Evolutionary conservation across 2,329 filamentous ascomycete genomes (phyloP).

Genomic region (Pezicula radicicola): DNA sequence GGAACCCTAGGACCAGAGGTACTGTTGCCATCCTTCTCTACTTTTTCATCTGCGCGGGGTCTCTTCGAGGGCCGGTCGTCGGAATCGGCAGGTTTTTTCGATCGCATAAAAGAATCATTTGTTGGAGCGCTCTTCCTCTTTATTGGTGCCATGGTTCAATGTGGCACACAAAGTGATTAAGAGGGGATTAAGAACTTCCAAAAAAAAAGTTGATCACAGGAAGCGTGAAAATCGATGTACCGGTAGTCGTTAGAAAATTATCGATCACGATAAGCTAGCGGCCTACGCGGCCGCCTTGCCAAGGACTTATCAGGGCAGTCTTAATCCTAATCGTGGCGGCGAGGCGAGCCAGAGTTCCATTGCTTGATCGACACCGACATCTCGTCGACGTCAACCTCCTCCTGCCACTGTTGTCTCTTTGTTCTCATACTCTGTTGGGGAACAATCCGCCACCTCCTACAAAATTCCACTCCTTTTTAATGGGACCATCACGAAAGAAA

Average conservation of each 20-base stretch:
- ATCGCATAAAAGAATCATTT: slow-evolving; percentile 28
- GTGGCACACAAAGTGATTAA: not conserved
- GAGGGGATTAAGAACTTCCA: not conserved
- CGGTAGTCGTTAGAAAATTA: not conserved
- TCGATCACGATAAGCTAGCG: not conserved
- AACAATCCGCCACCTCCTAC: not conserved
- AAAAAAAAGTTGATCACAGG: not conserved
- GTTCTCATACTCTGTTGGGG: not conserved
- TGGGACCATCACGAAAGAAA: slow-evolving; percentile 25
- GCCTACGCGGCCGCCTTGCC: not conserved
- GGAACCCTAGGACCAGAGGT: slow-evolving; percentile 14
- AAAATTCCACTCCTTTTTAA: slow-evolving; percentile 7
- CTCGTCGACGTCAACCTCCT: not conserved
- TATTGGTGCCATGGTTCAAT: slow-evolving; percentile 28
- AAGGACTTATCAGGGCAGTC: not conserved
- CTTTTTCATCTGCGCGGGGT: slow-evolving; percentile 22
- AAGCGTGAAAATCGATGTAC: not conserved
- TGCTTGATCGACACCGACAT: not conserved
- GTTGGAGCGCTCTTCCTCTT: slow-evolving; percentile 29
- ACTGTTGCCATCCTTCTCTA: slow-evolving; percentile 11
- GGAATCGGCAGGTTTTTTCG: slow-evolving; percentile 19
- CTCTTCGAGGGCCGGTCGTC: slow-evolving; percentile 26
- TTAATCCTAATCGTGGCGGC: no score
- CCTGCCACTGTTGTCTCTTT: not conserved
- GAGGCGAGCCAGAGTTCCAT: no score